Evolutionary conservation across 1,139 yeast genomes (phyloP).

Genomic region (Diutina neorugosa): DNA sequence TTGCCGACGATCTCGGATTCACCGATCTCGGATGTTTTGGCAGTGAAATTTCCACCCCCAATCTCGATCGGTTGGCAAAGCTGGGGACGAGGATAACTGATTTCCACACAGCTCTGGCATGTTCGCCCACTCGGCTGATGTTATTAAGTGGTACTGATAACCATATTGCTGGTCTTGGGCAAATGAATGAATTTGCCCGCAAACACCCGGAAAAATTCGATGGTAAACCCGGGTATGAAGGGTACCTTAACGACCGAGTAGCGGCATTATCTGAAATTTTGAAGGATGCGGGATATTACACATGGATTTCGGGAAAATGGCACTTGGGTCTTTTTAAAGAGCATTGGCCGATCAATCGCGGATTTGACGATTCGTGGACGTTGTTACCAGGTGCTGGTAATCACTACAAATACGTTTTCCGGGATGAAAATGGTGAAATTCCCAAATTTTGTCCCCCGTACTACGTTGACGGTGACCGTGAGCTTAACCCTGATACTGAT

Average conservation of each 20-base stretch:
- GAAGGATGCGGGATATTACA: constrained; percentile 33
- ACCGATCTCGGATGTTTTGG: constrained; percentile 48
- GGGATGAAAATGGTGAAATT: constrained; percentile 14
- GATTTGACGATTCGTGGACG: constrained; percentile 39
- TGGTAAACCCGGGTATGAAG: constrained; percentile 48
- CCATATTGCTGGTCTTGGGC: constrained; percentile 51
- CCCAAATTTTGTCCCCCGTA: constrained; percentile 21
- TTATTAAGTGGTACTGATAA: constrained; percentile 49
- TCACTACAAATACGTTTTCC: constrained; percentile 38
- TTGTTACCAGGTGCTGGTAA: constrained; percentile 49
- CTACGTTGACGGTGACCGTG: constrained; percentile 24
- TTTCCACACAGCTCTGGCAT: constrained; percentile 54
- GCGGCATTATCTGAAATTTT: constrained; percentile 43
- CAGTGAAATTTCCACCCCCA: constrained; percentile 48
- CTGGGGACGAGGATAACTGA: constrained; percentile 40
- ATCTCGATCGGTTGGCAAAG: constrained; percentile 30
- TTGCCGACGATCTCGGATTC: constrained; percentile 53
- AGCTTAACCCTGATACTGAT: constrained; percentile 18
- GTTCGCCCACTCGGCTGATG: constrained; percentile 57
- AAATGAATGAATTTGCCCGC: constrained; percentile 39
- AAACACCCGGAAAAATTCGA: constrained; percentile 23
- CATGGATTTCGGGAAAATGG: constrained; percentile 46
- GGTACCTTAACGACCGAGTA: constrained; percentile 38
- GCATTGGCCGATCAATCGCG: constrained; percentile 39
- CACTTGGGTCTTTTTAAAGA: constrained; percentile 40